phyloP scores from a whole-genome alignment of 306 rosid species.

The Cicer cuneatum region DNA sequence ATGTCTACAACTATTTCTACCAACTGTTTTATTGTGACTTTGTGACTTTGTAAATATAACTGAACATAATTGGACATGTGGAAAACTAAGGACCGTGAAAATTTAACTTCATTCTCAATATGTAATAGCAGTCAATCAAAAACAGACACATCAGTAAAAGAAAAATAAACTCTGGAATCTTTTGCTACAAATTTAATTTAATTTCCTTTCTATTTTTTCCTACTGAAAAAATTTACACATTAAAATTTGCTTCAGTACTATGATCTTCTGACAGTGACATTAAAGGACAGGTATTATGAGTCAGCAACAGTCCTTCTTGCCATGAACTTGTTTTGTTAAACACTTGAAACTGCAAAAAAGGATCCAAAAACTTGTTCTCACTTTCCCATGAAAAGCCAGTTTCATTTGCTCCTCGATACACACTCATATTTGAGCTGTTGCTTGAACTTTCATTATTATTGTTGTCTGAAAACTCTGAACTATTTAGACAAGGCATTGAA shows the following conservation, averaged over 20 bases:
- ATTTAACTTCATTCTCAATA: conserved; percentile 56
- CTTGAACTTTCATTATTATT: conserved; percentile 63
- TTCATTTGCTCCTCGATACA: conserved; percentile 40
- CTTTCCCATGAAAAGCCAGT: conserved; percentile 51
- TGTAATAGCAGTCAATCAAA: conserved; percentile 48
- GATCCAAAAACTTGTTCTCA: conserved; percentile 63
- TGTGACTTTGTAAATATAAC: not conserved
- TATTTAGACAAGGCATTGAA: conserved; percentile 72
- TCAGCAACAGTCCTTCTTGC: conserved; percentile 49
- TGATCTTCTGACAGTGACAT: conserved; percentile 83
- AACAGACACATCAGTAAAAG: conserved; percentile 51
- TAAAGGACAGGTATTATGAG: conserved; percentile 63
- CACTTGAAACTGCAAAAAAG: conserved; percentile 63
- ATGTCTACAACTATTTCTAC: too few species aligned
- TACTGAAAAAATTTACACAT: conserved; percentile 52
- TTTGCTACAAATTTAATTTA: conserved; percentile 35
- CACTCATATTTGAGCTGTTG: conserved; percentile 69
- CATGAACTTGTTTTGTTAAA: conserved; percentile 52
- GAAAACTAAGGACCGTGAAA: conserved; percentile 52
- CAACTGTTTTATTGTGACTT: too few species aligned
- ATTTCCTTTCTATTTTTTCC: conserved; percentile 50
- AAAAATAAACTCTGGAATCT: conserved; percentile 47
- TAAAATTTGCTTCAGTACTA: conserved; percentile 62
- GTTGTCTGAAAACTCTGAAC: conserved; percentile 67
- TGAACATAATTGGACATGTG: conserved; percentile 45